These are phyloP conservation scores for Leccinum subtestaceum DNA, from an alignment of 768 basidiomycete species.

Conservation along the genomic window DNA sequence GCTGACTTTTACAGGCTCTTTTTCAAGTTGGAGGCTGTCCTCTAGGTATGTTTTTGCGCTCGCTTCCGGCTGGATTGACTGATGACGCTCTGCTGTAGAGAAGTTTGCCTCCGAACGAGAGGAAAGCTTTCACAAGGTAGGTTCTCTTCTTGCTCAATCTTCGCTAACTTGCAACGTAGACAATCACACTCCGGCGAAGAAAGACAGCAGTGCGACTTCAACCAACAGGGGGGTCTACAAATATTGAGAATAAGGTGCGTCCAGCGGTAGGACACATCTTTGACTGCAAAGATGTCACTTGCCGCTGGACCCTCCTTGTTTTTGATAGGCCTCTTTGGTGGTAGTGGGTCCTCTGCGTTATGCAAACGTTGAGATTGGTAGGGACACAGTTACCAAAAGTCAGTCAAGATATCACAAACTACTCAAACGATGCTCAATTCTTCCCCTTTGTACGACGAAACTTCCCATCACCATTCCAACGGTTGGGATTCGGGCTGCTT, in stretches of 20 bases:
- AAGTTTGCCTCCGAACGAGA: slow-evolving; percentile 7
- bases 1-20: slow-evolving; percentile 1
- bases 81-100: background rate
- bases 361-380: background rate
- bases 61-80: too few species aligned
- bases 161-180: background rate
- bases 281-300: slow-evolving; percentile 11
- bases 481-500: background rate
- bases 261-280: slow-evolving; percentile 14
- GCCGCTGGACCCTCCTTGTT: slow-evolving; percentile 22
- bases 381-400: background rate
- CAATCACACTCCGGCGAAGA: background rate
- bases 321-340: background rate
- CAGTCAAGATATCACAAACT: too few species aligned
- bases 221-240: background rate
- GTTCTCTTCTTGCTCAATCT: background rate
- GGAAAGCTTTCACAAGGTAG: background rate
- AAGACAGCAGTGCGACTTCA: background rate
- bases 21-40: background rate
- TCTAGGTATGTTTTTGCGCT: slow-evolving; percentile 4
- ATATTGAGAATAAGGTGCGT: slow-evolving; percentile 21
- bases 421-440: too few species aligned
- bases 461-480: slow-evolving; percentile 10
- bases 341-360: background rate
- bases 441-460: background rate